Evolutionary conservation across 768 basidiomycete genomes (phyloP).

Genomic region (Collybia nuda): DNA sequence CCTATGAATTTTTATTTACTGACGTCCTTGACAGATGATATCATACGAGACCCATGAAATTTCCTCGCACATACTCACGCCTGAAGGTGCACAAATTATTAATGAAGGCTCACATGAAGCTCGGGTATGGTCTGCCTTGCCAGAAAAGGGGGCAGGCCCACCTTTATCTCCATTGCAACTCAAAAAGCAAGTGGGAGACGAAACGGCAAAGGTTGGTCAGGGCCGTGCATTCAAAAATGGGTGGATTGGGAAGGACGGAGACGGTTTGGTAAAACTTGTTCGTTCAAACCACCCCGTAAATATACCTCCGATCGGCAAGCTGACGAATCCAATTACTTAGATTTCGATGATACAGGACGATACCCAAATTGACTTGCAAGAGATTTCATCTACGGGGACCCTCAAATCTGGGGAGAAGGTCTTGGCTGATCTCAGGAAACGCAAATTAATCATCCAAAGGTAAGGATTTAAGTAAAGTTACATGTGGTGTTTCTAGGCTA

Average conservation of each 20-base stretch:
- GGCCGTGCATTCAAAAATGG: slow-evolving; percentile 95
- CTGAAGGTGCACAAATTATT: slow-evolving; percentile 81
- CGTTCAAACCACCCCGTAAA: slow-evolving; percentile 28
- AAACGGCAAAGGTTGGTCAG: slow-evolving; percentile 91
- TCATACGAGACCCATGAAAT: slow-evolving; percentile 77
- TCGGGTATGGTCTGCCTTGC: slow-evolving; percentile 87
- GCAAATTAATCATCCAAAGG: slow-evolving; percentile 87
- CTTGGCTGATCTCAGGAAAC: slow-evolving; percentile 85
- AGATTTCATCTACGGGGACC: slow-evolving; percentile 73
- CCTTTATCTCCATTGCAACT: slow-evolving; percentile 69
- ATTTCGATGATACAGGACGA: slow-evolving; percentile 64
- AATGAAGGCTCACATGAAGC: slow-evolving; percentile 91
- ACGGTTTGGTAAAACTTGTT: slow-evolving; percentile 84
- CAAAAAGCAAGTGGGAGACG: slow-evolving; percentile 78
- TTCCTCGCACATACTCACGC: slow-evolving; percentile 69
- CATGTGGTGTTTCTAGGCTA: slow-evolving; percentile 5
- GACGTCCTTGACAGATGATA: slow-evolving; percentile 66
- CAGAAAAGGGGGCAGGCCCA: slow-evolving; percentile 63
- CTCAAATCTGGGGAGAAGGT: slow-evolving; percentile 75
- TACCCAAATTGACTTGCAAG: slow-evolving; percentile 73
- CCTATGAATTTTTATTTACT: slow-evolving; percentile 1
- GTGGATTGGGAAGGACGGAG: slow-evolving; percentile 92
- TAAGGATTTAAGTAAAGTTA: slow-evolving; percentile 22
- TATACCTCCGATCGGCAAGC: slow-evolving; percentile 4
- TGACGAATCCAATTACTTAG: slow-evolving; percentile 33